These are phyloP conservation scores for Nannochloris sp. DNA, from an alignment of 139 green algal species.

Conservation along the genomic window DNA sequence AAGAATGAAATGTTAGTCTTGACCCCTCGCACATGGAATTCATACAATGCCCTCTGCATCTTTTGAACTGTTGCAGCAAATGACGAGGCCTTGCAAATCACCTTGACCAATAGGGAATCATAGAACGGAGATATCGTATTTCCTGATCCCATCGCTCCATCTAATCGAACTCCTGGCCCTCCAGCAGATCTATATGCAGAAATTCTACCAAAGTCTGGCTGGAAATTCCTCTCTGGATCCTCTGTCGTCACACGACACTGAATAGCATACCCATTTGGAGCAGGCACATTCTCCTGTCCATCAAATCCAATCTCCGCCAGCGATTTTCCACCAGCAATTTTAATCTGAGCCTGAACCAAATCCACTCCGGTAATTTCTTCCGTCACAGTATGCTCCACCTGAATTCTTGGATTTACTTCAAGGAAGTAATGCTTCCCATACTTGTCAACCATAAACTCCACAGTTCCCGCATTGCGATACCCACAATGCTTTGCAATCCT, in stretches of 20 bases:
- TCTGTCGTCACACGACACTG: slow-evolving; percentile 91
- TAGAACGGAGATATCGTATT: slow-evolving; percentile 75
- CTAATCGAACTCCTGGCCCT: slow-evolving; percentile 79
- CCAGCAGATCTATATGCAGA: slow-evolving; percentile 69
- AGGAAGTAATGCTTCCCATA: slow-evolving; percentile 90
- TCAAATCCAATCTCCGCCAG: slow-evolving; percentile 67
- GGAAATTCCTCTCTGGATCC: slow-evolving; percentile 86
- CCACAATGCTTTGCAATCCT: slow-evolving; percentile 64
- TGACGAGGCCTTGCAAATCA: slow-evolving; percentile 57
- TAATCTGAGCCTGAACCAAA: slow-evolving; percentile 85
- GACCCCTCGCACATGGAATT: slow-evolving; percentile 88
- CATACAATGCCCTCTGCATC: slow-evolving; percentile 74
- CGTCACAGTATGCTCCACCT: slow-evolving; percentile 96
- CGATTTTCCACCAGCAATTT: slow-evolving; percentile 70
- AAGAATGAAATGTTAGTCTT: slow-evolving; percentile 93
- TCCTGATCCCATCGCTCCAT: slow-evolving; percentile 73
- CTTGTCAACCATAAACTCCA: slow-evolving; percentile 98
- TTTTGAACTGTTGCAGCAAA: slow-evolving; percentile 73
- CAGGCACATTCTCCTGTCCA: slow-evolving; percentile 48
- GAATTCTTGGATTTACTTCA: slow-evolving; percentile 93
- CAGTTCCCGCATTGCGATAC: slow-evolving; percentile 84
- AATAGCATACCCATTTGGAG: slow-evolving; percentile 75
- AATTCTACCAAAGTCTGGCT: slow-evolving; percentile 77
- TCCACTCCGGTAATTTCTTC: slow-evolving; percentile 95
- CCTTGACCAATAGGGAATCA: slow-evolving; percentile 84